Base-by-base conservation (phyloP, 2,329 filamentous ascomycete genomes). In the Colletotrichum higginsianum region DNA sequence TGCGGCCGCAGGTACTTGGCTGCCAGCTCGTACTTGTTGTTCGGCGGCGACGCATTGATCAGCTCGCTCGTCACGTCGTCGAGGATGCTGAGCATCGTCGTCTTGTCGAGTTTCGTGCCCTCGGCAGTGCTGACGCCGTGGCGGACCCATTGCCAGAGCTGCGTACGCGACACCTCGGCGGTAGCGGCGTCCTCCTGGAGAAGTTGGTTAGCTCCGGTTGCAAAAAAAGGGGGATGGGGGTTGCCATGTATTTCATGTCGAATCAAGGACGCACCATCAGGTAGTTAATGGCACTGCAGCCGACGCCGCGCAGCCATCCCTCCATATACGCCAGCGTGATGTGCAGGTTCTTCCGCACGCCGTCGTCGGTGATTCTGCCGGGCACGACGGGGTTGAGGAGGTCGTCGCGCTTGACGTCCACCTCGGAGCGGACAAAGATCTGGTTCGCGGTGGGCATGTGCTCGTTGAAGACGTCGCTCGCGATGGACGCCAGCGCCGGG, bases 361-460 rank as follows among this genome's bases (percentile, higher is more conserved):
- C 94, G 1, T 90, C 93, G 80, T 97, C 94, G 76, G 94, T 97
- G 80, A 97, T 88, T 80, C 90, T 88, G 44, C 94, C 94, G 2
- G 94, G 93, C 1, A 97, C 92, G 77, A 96, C 96, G 91, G 96
- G 96, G 87, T 97, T 97, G 57, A 97, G 88, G 56, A 97, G 88
- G 78, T 97, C 94, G 77, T 94, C 95, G 76, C 89, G 90, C 40
- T 91, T 91, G 77, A 97, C 90, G 77, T 89, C 83, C 56, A 96
- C 93, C 82, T 96, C 93, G 71, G 93, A 91, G 71, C 94, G 92
- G 72, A 93, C 84, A 80, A 94, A 94, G 78, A 97, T 89, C 83
- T 97, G 94, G 85, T 97, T 97, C 47, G 94, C 93, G 3, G 94
- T 96, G 3, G 94, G 94, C 94, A 97, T 97, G 86, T 97, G 85